phyloP scores from a whole-genome alignment of 2,329 filamentous ascomycete genomes.

The Podosphaera fusca region DNA sequence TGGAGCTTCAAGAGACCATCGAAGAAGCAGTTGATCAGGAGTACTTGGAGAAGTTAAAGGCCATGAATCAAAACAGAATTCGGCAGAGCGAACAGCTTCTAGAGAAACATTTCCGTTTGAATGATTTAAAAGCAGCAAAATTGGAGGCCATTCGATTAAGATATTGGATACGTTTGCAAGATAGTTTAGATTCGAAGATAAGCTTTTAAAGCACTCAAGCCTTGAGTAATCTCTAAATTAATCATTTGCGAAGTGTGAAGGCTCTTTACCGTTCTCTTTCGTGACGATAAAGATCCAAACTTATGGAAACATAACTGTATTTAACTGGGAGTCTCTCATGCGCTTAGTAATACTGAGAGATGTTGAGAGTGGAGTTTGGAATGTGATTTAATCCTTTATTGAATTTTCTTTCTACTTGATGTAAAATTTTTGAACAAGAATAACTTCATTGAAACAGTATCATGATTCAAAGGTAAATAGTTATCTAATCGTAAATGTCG shows the following conservation, averaged over 20 bases:
- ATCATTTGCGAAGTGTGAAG: neutral
- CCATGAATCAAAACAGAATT: conserved; percentile 46
- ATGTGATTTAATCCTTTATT: too few species aligned
- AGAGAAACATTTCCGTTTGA: conserved; percentile 38
- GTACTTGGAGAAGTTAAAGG: conserved; percentile 34
- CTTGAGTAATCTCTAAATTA: neutral
- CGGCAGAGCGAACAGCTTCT: conserved; percentile 35
- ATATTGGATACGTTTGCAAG: conserved; percentile 78
- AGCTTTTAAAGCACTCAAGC: too few species aligned
- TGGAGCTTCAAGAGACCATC: conserved; percentile 58
- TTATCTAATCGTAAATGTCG: too few species aligned
- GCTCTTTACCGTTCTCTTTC: neutral
- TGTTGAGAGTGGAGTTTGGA: too few species aligned
- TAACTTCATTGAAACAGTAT: too few species aligned
- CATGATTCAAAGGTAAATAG: too few species aligned
- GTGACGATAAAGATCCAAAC: too few species aligned
- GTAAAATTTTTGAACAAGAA: too few species aligned
- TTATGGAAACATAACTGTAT: too few species aligned
- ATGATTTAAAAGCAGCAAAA: conserved; percentile 43
- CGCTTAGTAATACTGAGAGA: too few species aligned
- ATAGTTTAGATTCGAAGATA: conserved; percentile 54
- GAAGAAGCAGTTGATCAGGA: conserved; percentile 47
- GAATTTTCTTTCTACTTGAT: too few species aligned
- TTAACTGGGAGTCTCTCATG: too few species aligned
- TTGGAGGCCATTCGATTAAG: conserved; percentile 52